Evolutionary conservation across 2,329 filamentous ascomycete genomes (phyloP).

Genomic region (Microascus cirrosus): DNA sequence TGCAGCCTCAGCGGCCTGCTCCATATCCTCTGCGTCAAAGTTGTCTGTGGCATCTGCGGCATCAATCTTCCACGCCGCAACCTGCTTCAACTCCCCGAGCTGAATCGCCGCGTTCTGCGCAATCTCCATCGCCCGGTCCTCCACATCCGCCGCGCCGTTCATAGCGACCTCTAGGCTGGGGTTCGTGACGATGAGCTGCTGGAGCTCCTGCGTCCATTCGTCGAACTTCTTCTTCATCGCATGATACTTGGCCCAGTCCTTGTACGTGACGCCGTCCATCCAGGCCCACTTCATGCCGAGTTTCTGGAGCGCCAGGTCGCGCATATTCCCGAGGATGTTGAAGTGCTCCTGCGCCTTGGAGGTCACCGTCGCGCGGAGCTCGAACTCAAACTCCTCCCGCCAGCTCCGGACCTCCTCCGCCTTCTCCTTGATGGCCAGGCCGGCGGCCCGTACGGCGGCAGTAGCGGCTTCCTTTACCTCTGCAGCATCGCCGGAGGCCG

Average conservation of each 20-base stretch:
- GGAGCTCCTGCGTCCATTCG: constrained; percentile 75
- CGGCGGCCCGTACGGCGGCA: constrained; percentile 50
- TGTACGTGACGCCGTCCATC: constrained; percentile 92
- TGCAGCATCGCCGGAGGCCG: constrained; percentile 19
- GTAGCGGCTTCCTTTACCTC: constrained; percentile 29
- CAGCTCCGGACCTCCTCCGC: constrained; percentile 69
- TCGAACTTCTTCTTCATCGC: constrained; percentile 72
- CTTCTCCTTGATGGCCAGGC: constrained; percentile 62
- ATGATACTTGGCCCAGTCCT: constrained; percentile 95
- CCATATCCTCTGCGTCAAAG: constrained; percentile 59
- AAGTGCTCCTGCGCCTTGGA: constrained; percentile 71
- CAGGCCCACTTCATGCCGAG: constrained; percentile 93
- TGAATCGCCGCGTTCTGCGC: constrained; percentile 73
- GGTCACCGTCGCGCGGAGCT: constrained; percentile 57
- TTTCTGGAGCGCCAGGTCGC: constrained; percentile 76
- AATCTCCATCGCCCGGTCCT: constrained; percentile 69
- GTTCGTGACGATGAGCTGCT: constrained; percentile 63
- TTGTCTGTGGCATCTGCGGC: constrained; percentile 65
- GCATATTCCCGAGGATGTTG: constrained; percentile 69
- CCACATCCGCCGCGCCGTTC: constrained; percentile 54
- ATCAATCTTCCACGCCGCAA: constrained; percentile 72
- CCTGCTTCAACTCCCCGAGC: constrained; percentile 68
- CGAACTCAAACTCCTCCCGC: constrained; percentile 60
- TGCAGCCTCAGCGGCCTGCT: constrained; percentile 39
- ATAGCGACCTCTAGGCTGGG: constrained; percentile 59